Evolutionary conservation across 2,329 filamentous ascomycete genomes (phyloP).

Genomic region (Diatrype stigma): DNA sequence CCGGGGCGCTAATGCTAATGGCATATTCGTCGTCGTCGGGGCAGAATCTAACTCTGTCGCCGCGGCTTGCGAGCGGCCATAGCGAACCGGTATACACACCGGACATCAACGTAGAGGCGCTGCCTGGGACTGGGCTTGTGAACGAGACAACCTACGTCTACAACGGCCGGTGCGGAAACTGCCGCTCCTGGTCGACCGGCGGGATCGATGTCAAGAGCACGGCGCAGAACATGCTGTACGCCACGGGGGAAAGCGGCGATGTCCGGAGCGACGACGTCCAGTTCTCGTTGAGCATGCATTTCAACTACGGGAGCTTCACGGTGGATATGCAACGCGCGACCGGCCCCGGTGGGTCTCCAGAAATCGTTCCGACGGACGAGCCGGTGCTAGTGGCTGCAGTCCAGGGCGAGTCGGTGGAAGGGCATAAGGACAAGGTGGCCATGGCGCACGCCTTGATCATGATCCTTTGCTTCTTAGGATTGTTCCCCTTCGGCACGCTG

Average conservation of each 20-base stretch:
- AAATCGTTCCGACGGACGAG: slow-evolving; percentile 29
- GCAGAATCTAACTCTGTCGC: slow-evolving; percentile 52
- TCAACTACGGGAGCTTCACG: slow-evolving; percentile 49
- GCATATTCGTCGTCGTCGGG: slow-evolving; percentile 45
- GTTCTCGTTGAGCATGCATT: slow-evolving; percentile 48
- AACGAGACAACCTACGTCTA: slow-evolving; percentile 43
- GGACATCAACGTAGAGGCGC: slow-evolving; percentile 38
- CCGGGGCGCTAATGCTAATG: slow-evolving; percentile 49
- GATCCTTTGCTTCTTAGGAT: slow-evolving; percentile 49
- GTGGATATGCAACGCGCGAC: slow-evolving; percentile 52
- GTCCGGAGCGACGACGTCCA: slow-evolving; percentile 38
- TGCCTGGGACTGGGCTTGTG: slow-evolving; percentile 44
- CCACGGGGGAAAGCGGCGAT: slow-evolving; percentile 44
- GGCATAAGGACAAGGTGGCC: slow-evolving; percentile 33
- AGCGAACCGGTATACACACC: slow-evolving; percentile 47
- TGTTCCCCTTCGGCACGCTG: slow-evolving; percentile 54
- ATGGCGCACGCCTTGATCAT: slow-evolving; percentile 48
- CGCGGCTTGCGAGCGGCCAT: slow-evolving; percentile 46
- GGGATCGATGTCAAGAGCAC: slow-evolving; percentile 46
- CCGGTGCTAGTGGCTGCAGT: slow-evolving; percentile 26
- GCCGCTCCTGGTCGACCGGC: slow-evolving; percentile 47
- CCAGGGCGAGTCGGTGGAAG: slow-evolving; percentile 22
- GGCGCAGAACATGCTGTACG: slow-evolving; percentile 50
- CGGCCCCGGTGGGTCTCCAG: slow-evolving; percentile 39
- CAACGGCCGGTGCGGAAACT: slow-evolving; percentile 50